Percentiles rank a stretch among this genome's conserved stretches.
Evolutionary conservation across 2,329 filamentous ascomycete genomes (phyloP).

Genomic region (Botrytis porri): DNA sequence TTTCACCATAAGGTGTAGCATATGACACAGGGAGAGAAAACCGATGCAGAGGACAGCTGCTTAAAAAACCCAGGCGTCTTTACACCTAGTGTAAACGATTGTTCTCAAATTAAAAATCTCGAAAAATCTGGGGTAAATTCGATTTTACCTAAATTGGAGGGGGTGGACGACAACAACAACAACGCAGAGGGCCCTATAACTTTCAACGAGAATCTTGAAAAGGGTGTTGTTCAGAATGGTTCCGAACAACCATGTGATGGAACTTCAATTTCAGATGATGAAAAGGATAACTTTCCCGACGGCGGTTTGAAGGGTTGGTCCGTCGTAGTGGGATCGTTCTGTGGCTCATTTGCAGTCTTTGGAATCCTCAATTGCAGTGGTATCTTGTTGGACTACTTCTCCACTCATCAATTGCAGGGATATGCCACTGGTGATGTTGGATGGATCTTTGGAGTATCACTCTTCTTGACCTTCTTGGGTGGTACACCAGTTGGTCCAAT

Average conservation of each 20-base stretch:
- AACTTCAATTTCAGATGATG: slow-evolving; percentile 24
- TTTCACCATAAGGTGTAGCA: slow-evolving; percentile 17
- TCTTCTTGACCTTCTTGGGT: slow-evolving; percentile 67
- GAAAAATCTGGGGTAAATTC: slow-evolving; percentile 7
- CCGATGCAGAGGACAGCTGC: slow-evolving; percentile 21
- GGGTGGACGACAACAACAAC: background rate
- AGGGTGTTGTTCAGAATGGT: slow-evolving; percentile 20
- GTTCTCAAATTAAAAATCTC: background rate
- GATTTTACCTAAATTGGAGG: background rate
- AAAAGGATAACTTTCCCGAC: slow-evolving; percentile 55
- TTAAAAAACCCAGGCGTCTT: slow-evolving; percentile 20
- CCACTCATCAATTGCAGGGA: slow-evolving; percentile 56
- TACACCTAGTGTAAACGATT: slow-evolving; percentile 1
- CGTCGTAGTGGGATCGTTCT: slow-evolving; percentile 64
- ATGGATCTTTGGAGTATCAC: slow-evolving; percentile 58
- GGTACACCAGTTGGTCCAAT: slow-evolving; percentile 67
- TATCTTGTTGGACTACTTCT: slow-evolving; percentile 55
- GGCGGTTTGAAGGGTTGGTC: slow-evolving; percentile 62
- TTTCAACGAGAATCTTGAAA: slow-evolving; percentile 17
- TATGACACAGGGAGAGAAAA: slow-evolving; percentile 14
- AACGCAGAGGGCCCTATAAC: background rate
- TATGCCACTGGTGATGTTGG: slow-evolving; percentile 58
- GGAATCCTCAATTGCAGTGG: slow-evolving; percentile 57
- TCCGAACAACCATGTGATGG: slow-evolving; percentile 22
- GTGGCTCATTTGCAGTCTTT: slow-evolving; percentile 57